Evolutionary conservation across 2,329 filamentous ascomycete genomes (phyloP), one percentile per base, ranked within the genome.

Genomic region (Ambrosiella cleistominuta): DNA sequence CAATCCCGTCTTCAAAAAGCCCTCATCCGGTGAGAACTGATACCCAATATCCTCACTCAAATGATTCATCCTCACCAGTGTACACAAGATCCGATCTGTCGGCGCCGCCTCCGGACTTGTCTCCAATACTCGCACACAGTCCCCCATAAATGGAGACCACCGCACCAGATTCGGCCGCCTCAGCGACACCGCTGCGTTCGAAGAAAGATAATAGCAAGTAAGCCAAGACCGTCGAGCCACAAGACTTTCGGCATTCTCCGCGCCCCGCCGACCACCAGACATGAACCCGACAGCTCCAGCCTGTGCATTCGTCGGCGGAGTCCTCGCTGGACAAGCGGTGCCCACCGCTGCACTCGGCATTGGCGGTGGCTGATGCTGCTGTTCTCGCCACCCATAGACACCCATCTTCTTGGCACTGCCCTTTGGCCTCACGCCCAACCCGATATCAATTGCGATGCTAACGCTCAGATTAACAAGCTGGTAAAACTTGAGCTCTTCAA

Each of bases 401-500:
- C 38, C 36, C 35, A 37, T 15, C 11, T 44, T 55, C 6, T 49
- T 39, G 12, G 13, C 38, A 11, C 17, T 35, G n/a, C 19, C 44
- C 57, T 52, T 55, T n/a, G 50, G 49, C 75, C 57, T 73, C 62
- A 79, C 78, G 13, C 83, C 86, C 6, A 95, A 77, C 0, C 88
- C 88, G 39, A 95, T 77, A 64, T 95, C 88, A 57, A 94, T 81
- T 35, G 84, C 85, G 82, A 95, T 87, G 64, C 88, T 78, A 53
- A 83, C 83, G 1, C 86, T 85, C 66, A 88, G 81, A 67, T 95
- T 87, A 51, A 88, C 81, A 63, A 93, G 77, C 71, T 91, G 86
- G 70, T 93, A 95, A 68, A 93, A 94, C 66, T 93, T 93, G 65
- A 91, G 80, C 70, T 93, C 85, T 65, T 94, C 87, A 60, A 86